Evolutionary conservation across 345 rosid genomes (phyloP), one percentile per base, ranked within the genome.

Genomic region (Corchorus olitorius): DNA sequence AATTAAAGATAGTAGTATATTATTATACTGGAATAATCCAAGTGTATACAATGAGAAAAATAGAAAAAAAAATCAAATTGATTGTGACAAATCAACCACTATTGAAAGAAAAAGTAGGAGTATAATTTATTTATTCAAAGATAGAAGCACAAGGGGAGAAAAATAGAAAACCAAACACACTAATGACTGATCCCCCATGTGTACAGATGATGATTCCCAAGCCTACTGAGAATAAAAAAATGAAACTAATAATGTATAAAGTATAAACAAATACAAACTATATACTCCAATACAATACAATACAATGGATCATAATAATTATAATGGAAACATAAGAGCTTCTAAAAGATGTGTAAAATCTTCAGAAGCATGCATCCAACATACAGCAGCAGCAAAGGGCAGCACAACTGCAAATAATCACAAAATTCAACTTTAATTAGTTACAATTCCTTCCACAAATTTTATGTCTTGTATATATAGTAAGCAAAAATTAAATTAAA

Each of bases 311-410:
- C 43, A 39, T 39, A 6, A 39, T 39, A 5, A 39, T 39, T 5
- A 39, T 2, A 4, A 39, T 39, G 43, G 27, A 27, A 39, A 3
- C 43, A 39, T 39, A 4, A 2, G 43, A 27, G 27, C 27, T 39
- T 39, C 43, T 39, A 6, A 39, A 39, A 39, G 43, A 4, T 39
- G 43, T 4, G 43, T 39, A 39, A 27, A 15, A 19, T 65, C 77
- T 34, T 72, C 63, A 72, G 55, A 72, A 72, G 75, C 75, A 72
- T 37, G 65, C 65, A 6, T 72, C 75, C 75, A 72, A 34, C 9
- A 72, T 4, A 41, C 75, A 72, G 20, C 75, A 72, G 6, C 75
- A 72, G 48, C 75, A 72, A 2, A 72, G 35, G 35, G 75, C 75
- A 6, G 75, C 75, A 55, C 75, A 72, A 35, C 75, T 72, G 75